Evolutionary conservation across 2,329 filamentous ascomycete species (phyloP).

Genomic region (Zymoseptoria passerinii): DNA sequence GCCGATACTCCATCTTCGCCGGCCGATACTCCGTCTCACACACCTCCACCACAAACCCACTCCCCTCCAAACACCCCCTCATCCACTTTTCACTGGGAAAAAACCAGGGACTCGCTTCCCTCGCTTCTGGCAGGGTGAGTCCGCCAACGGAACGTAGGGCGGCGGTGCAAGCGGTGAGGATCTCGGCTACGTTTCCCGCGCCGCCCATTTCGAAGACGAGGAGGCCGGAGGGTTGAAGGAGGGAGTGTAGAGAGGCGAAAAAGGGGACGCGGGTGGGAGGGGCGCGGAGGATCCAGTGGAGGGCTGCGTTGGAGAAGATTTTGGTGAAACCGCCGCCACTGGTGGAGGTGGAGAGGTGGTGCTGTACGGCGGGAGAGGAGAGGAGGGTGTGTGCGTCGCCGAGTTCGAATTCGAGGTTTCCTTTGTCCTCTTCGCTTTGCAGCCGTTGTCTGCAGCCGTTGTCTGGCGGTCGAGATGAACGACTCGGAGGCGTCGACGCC

Average conservation of each 20-base stretch:
- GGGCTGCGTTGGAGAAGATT: conserved; percentile 36
- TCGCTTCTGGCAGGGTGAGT: conserved; percentile 27
- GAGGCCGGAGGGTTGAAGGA: conserved; percentile 47
- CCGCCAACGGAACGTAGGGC: conserved; percentile 44
- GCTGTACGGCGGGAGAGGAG: conserved; percentile 24
- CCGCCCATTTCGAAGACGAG: conserved; percentile 67
- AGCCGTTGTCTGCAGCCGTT: conserved; percentile 13
- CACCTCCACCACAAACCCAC: conserved; percentile 38
- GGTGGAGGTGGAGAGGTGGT: neutral
- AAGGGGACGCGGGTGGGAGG: conserved; percentile 39
- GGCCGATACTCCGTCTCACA: conserved; percentile 58
- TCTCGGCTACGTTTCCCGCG: conserved; percentile 58
- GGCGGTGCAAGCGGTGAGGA: conserved; percentile 49
- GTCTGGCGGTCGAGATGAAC: conserved; percentile 33
- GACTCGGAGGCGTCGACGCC: conserved; percentile 35
- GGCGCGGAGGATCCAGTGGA: conserved; percentile 45
- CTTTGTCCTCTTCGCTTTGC: neutral
- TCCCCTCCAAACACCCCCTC: conserved; percentile 28
- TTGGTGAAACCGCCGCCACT: conserved; percentile 29
- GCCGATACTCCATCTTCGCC: conserved; percentile 55
- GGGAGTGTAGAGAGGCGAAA: conserved; percentile 45
- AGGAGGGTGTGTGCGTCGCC: neutral
- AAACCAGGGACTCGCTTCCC: conserved; percentile 57
- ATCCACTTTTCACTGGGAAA: conserved; percentile 60
- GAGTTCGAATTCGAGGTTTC: neutral